Percentiles rank a stretch among this genome's conserved stretches.
These are phyloP conservation scores for Suhomyces xylopsoci DNA, from an alignment of 805 yeast genomes.

Conservation along the genomic window DNA sequence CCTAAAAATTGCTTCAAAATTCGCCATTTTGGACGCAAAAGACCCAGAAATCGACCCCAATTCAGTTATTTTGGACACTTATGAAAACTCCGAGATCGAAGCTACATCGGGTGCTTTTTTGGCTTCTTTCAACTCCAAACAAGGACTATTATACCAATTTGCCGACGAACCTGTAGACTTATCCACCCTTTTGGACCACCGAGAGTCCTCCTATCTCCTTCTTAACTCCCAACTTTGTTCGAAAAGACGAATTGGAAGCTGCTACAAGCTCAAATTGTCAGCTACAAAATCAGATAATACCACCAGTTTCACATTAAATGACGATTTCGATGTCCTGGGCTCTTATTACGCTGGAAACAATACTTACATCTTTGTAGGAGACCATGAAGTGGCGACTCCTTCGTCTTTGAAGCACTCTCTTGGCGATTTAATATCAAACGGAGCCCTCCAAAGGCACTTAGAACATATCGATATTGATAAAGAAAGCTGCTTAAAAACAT, in stretches of 20 bases:
- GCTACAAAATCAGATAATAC: constrained; percentile 13
- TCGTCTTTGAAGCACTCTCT: constrained; percentile 60
- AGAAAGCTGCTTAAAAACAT: constrained; percentile 57
- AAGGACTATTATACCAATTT: constrained; percentile 60
- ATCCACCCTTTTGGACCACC: constrained; percentile 1
- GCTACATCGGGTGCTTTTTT: background rate
- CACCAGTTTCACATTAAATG: constrained; percentile 46
- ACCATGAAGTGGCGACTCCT: constrained; percentile 63
- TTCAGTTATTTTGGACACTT: background rate
- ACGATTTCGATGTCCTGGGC: constrained; percentile 46
- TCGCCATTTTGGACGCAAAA: too few relatives aligned
- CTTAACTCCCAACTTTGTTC: constrained; percentile 55
- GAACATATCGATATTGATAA: constrained; percentile 34
- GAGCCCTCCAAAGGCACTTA: constrained; percentile 23
- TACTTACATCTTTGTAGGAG: constrained; percentile 62
- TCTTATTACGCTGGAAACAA: constrained; percentile 52
- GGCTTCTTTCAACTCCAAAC: constrained; percentile 28
- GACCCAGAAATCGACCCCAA: background rate
- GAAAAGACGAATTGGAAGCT: constrained; percentile 56
- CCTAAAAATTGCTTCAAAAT: too few relatives aligned
- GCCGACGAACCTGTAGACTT: constrained; percentile 42
- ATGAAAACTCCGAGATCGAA: background rate
- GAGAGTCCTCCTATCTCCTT: constrained; percentile 28
- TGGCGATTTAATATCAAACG: constrained; percentile 42
- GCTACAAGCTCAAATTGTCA: constrained; percentile 42